These are phyloP conservation scores for Tilletia caries DNA, from an alignment of 1,284 basidiomycete genomes.

Conservation along the genomic window DNA sequence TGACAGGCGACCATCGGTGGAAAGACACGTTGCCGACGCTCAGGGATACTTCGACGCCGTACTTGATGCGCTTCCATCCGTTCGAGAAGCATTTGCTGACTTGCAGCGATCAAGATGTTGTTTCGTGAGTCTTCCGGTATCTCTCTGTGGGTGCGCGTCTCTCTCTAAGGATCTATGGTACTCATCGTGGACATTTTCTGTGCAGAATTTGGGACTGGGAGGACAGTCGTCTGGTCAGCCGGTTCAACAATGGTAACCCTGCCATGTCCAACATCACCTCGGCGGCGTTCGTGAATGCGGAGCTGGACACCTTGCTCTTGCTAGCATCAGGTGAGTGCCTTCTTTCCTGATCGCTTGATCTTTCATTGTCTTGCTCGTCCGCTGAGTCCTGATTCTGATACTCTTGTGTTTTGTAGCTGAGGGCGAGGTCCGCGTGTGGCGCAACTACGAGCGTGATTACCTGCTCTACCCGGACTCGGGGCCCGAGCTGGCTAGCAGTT, in stretches of 20 bases:
- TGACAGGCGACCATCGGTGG: conserved; percentile 66
- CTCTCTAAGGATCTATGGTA: too few relatives aligned
- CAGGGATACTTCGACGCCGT: conserved; percentile 58
- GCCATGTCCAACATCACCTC: conserved; percentile 78
- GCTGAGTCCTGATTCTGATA: too few relatives aligned
- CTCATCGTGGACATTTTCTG: too few relatives aligned
- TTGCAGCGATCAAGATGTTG: conserved; percentile 78
- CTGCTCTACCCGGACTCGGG: conserved; percentile 40
- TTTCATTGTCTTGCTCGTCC: neutral
- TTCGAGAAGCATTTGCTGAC: conserved; percentile 85
- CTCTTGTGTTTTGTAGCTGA: conserved; percentile 64
- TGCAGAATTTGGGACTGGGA: conserved; percentile 91
- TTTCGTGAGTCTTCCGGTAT: conserved; percentile 64
- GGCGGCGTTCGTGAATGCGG: conserved; percentile 92
- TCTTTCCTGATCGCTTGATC: neutral
- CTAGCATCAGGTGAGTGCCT: conserved; percentile 72
- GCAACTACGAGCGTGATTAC: conserved; percentile 67
- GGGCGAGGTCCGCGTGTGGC: conserved; percentile 83
- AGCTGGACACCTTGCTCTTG: conserved; percentile 83
- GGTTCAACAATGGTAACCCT: conserved; percentile 86
- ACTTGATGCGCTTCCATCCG: conserved; percentile 77
- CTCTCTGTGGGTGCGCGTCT: neutral
- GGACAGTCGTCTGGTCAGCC: conserved; percentile 69
- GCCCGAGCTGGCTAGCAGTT: conserved; percentile 83
- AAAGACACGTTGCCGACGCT: conserved; percentile 74